Conservation (phyloP, 768 basidiomycete species). For the Mycena sanguinolenta region DNA sequence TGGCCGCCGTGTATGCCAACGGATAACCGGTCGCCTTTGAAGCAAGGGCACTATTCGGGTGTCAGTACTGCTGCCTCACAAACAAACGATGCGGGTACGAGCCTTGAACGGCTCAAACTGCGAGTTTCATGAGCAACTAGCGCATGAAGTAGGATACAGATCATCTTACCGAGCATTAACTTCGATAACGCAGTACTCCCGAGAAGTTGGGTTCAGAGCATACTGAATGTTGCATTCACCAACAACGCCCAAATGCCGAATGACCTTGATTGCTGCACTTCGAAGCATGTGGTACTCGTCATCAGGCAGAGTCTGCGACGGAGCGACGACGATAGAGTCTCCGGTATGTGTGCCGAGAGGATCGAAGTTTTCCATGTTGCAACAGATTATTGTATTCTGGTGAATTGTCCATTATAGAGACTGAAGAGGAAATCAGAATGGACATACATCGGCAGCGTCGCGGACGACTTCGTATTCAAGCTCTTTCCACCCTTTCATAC, state of each 20-base stretch:
- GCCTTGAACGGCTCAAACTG: slow-evolving; percentile 87
- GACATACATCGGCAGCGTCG: slow-evolving; percentile 93
- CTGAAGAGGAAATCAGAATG: slow-evolving; percentile 19
- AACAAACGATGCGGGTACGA: slow-evolving; percentile 34
- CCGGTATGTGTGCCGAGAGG: slow-evolving; percentile 99
- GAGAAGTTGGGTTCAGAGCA: slow-evolving; percentile 91
- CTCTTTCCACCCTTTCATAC: slow-evolving; percentile 99
- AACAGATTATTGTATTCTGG: slow-evolving; percentile 99
- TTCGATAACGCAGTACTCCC: slow-evolving; percentile 98
- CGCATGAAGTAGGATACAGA: neutral
- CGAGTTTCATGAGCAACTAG: slow-evolving; percentile 13
- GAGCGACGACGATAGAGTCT: slow-evolving; percentile 99
- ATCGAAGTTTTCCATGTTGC: slow-evolving; percentile 99
- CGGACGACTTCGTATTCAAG: slow-evolving; percentile 99
- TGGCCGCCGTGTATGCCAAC: slow-evolving; percentile 98
- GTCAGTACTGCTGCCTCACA: slow-evolving; percentile 27
- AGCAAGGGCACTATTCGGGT: slow-evolving; percentile 82
- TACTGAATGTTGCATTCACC: slow-evolving; percentile 99
- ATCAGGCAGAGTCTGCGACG: slow-evolving; percentile 97
- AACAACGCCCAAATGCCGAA: slow-evolving; percentile 90
- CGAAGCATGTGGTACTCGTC: slow-evolving; percentile 99
- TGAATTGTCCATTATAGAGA: slow-evolving; percentile 29
- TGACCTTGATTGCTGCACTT: slow-evolving; percentile 96
- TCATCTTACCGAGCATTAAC: slow-evolving; percentile 87
- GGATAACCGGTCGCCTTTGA: slow-evolving; percentile 99